Conservation (phyloP, 2,329 filamentous ascomycete species). For the Westerdykella sp. region DNA sequence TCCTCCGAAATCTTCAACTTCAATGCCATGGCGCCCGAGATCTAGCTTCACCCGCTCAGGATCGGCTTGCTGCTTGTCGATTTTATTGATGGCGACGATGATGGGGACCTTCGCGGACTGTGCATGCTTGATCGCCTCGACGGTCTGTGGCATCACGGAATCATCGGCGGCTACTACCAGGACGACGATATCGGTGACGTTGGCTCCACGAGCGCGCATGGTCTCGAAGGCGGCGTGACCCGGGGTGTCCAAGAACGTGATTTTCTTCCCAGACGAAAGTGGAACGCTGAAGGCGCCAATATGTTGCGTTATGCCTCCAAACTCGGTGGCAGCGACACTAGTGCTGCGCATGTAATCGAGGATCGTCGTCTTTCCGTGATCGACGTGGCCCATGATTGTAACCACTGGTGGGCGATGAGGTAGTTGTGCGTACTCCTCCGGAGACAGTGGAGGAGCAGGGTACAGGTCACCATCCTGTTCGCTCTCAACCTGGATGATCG, state of each 20-base stretch:
- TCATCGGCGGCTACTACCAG: constrained; percentile 95
- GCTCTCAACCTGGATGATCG: constrained; percentile 60
- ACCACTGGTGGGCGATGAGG: constrained; percentile 83
- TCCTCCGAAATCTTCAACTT: constrained; percentile 91
- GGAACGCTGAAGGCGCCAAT: constrained; percentile 94
- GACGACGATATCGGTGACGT: constrained; percentile 94
- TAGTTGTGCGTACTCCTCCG: constrained; percentile 58
- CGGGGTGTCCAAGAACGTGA: constrained; percentile 95
- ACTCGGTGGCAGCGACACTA: constrained; percentile 82
- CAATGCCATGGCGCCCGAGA: constrained; percentile 72
- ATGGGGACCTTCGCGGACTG: constrained; percentile 82
- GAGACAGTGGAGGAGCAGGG: constrained; percentile 47
- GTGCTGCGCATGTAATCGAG: constrained; percentile 90
- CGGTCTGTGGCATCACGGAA: constrained; percentile 92
- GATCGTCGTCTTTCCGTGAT: constrained; percentile 96
- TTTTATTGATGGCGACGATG: constrained; percentile 96
- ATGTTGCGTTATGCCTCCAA: constrained; percentile 96
- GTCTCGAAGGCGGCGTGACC: constrained; percentile 92
- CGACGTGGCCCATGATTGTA: constrained; percentile 98
- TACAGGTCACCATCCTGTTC: constrained; percentile 62
- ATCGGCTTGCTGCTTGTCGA: constrained; percentile 80
- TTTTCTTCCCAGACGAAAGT: constrained; percentile 73
- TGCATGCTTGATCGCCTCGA: constrained; percentile 94
- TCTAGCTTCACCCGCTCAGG: constrained; percentile 83
- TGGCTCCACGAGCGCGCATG: constrained; percentile 92